phyloP scores from a whole-genome alignment of 441 rosid species.

The Bruguiera hainesii region DNA sequence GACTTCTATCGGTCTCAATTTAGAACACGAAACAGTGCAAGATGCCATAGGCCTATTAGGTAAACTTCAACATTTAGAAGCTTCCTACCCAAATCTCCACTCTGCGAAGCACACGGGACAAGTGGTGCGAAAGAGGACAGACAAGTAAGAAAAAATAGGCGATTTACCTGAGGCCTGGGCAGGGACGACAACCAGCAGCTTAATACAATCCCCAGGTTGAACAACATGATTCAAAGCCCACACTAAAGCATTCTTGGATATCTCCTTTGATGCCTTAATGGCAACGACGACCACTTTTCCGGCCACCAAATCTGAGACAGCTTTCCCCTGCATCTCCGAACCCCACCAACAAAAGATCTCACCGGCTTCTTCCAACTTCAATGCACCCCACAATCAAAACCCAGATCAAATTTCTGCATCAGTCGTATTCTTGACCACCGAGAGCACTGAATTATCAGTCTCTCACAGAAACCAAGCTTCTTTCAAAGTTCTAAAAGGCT shows the following conservation, averaged over 20 bases:
- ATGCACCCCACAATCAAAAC: constrained; percentile 34
- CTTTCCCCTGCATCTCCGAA: constrained; percentile 44
- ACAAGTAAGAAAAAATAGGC: background rate
- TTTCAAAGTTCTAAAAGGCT: constrained; percentile 15
- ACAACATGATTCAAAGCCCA: constrained; percentile 99
- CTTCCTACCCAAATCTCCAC: no score
- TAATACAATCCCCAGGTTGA: constrained; percentile 91
- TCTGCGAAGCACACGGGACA: no score
- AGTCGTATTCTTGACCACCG: constrained; percentile 5
- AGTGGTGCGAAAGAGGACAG: background rate
- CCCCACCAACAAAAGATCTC: background rate
- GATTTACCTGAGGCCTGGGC: constrained; percentile 53
- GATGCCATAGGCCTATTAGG: background rate
- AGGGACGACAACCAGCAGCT: constrained; percentile 76
- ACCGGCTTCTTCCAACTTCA: constrained; percentile 14
- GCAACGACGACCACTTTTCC: constrained; percentile 90
- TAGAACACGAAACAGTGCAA: background rate
- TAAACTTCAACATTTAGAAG: background rate
- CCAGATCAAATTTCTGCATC: constrained; percentile 22
- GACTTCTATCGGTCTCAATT: background rate
- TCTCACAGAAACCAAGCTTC: constrained; percentile 49
- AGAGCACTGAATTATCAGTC: constrained; percentile 15
- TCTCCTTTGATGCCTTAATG: constrained; percentile 86
- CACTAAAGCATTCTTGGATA: constrained; percentile 68
- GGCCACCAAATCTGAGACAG: constrained; percentile 34